Conservation (phyloP, 257 asterid genomes). For the Oldenlandia corymbosa region DNA sequence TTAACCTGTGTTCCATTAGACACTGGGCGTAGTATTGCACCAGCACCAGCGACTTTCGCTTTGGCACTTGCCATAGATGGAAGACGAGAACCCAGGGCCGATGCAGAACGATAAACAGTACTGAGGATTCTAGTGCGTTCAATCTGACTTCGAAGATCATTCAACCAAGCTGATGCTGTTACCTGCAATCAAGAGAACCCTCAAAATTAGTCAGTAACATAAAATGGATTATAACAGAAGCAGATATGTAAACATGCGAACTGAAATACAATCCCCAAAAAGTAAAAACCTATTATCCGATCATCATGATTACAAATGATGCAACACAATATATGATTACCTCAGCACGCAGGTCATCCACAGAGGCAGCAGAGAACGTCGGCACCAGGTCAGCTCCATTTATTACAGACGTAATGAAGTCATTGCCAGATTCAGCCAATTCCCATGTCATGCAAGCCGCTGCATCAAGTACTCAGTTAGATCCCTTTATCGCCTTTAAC, state of each 20-base stretch:
- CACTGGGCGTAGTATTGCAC: conserved; percentile 92
- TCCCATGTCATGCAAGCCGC: conserved; percentile 99
- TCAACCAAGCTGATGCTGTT: conserved; percentile 97
- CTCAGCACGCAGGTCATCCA: conserved; percentile 96
- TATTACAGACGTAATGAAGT: conserved; percentile 69
- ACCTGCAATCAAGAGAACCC: conserved; percentile 43
- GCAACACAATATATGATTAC: conserved; percentile 29
- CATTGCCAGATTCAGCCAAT: conserved; percentile 85
- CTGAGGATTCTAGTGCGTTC: conserved; percentile 90
- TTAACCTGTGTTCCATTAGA: conserved; percentile 87
- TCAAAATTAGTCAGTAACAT: background rate
- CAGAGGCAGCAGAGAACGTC: conserved; percentile 93
- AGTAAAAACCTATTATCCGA: no score
- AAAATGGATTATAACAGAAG: background rate
- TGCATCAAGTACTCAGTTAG: conserved; percentile 30
- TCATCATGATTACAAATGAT: no score
- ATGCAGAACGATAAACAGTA: conserved; percentile 93
- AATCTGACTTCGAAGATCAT: conserved; percentile 84
- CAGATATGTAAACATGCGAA: conserved; percentile 1
- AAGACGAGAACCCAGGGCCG: conserved; percentile 95
- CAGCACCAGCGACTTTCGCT: conserved; percentile 98
- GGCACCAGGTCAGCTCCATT: conserved; percentile 98
- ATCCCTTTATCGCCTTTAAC: background rate
- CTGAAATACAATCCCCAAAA: no score
- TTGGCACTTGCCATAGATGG: conserved; percentile 92